These are phyloP conservation scores for Verticillium albo-atrum DNA, from an alignment of 2,329 filamentous ascomycete genomes.

Conservation along the genomic window DNA sequence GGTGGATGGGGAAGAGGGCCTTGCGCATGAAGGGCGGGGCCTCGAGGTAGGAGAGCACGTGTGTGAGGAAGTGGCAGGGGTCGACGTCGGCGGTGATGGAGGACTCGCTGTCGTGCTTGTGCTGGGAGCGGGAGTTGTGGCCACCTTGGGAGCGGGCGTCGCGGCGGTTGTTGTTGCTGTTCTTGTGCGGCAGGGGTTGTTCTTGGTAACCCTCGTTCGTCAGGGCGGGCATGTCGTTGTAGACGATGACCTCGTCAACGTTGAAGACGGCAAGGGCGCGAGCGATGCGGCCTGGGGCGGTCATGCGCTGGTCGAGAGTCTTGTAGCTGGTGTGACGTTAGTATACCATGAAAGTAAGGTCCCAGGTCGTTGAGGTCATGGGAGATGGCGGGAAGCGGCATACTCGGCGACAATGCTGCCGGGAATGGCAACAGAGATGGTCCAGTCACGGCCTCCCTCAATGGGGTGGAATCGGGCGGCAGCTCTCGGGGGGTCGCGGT, in stretches of 20 bases:
- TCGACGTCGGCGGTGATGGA: conserved; percentile 62
- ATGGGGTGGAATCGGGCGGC: conserved; percentile 64
- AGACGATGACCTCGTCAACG: conserved; percentile 80
- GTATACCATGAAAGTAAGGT: too few relatives aligned
- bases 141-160: background rate
- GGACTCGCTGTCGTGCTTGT: background rate
- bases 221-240: conserved; percentile 53
- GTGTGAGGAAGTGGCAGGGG: conserved; percentile 74
- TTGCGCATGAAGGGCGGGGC: conserved; percentile 78
- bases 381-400: conserved; percentile 14
- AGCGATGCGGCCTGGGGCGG: conserved; percentile 69
- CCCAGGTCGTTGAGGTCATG: background rate
- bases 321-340: conserved; percentile 47
- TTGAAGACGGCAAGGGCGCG: conserved; percentile 79
- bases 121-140: background rate
- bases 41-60: conserved; percentile 77
- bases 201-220: background rate
- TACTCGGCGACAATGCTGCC: conserved; percentile 75
- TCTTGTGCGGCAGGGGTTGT: background rate
- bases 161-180: background rate
- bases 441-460: conserved; percentile 62
- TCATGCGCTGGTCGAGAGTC: conserved; percentile 71
- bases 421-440: conserved; percentile 72
- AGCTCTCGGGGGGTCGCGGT: conserved; percentile 49
- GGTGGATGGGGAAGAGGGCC: conserved; percentile 70